These are phyloP conservation scores for Acacia confusa DNA, from an alignment of 306 rosid genomes.

Conservation along the genomic window DNA sequence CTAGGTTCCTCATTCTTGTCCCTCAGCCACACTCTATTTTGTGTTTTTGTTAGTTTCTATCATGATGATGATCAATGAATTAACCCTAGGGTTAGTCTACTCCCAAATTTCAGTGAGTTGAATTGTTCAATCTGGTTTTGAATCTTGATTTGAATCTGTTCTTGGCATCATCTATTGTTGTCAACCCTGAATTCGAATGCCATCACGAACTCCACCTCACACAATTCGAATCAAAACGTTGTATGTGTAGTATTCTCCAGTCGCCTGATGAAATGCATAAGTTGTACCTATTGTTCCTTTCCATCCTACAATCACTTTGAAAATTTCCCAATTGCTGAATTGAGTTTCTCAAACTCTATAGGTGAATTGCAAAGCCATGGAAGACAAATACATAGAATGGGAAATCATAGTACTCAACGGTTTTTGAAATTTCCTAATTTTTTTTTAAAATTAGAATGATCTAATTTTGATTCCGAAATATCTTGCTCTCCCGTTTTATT, in stretches of 20 bases:
- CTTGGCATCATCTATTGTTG: too few species aligned
- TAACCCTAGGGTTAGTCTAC: background rate
- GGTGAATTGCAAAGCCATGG: conserved; percentile 80
- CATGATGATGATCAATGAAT: background rate
- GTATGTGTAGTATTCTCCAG: conserved; percentile 83
- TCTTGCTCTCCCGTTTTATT: background rate
- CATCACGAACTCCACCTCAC: too few species aligned
- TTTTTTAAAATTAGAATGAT: background rate
- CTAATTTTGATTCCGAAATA: conserved; percentile 8
- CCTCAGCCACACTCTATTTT: background rate
- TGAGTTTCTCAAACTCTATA: conserved; percentile 24
- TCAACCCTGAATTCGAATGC: too few species aligned
- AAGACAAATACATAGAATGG: conserved; percentile 83
- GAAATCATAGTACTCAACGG: conserved; percentile 63
- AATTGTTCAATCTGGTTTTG: too few species aligned
- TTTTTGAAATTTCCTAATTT: conserved; percentile 8
- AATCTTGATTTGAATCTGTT: too few species aligned
- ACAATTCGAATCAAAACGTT: conserved; percentile 41
- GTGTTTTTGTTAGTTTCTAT: background rate
- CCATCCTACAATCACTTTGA: background rate
- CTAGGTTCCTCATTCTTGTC: conserved; percentile 44
- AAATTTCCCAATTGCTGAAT: background rate
- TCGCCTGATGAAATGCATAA: conserved; percentile 90
- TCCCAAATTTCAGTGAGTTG: too few species aligned
- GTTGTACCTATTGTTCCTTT: conserved; percentile 3